Base-by-base conservation (phyloP, 139 green algal species). In the Coccomyxa sp. region DNA sequence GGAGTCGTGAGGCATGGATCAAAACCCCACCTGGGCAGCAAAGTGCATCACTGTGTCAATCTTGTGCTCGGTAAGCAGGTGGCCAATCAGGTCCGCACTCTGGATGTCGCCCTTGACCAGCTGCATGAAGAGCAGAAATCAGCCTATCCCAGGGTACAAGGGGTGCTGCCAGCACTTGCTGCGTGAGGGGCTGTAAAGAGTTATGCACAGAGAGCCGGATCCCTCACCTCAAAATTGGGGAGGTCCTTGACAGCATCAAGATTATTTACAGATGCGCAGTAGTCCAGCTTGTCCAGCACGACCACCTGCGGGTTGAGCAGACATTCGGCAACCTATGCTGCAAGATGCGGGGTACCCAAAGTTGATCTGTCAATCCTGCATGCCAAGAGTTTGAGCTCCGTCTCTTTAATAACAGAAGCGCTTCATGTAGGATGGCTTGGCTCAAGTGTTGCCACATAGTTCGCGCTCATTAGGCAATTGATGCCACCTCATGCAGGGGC, bases 21-120 rank as follows among this genome's bases (percentile, higher is more conserved):
- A 64, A 64, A 22, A 31, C 50, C 22, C 8, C 40, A 89, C 89
- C 88, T 94, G 91, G 5, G 96, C 96, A 0, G 96, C 96, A 82
- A 99, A 99, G 89, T 99, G 96, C 93, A 99, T 95, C 35, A 99
- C 88, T 12, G 96, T 98, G 89, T 99, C 97, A 29, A 99, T 93
- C 6, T 93, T 31, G 78, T 99, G 91, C 0, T 85, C 87, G 18
- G 86, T 55, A n/a, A 99, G 82, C 8, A 99, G 76, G 73, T 94
- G 95, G 70, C 76, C 90, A 8, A 99, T 44, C 40, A 99, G 86
- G 87, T 99, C 97, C 36, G 91, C 89, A 22, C 83, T 93, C 78
- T 93, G 91, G 39, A 99, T 94, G 86, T 98, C 93, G 24, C 96
- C 96, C 76, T 97, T 95, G 71, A 99, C 87, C 55, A 99, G 98